Evolutionary conservation across 2,329 filamentous ascomycete species (phyloP), one percentile per base, ranked within the genome.

Genomic region (Colletotrichum cuscutae): DNA sequence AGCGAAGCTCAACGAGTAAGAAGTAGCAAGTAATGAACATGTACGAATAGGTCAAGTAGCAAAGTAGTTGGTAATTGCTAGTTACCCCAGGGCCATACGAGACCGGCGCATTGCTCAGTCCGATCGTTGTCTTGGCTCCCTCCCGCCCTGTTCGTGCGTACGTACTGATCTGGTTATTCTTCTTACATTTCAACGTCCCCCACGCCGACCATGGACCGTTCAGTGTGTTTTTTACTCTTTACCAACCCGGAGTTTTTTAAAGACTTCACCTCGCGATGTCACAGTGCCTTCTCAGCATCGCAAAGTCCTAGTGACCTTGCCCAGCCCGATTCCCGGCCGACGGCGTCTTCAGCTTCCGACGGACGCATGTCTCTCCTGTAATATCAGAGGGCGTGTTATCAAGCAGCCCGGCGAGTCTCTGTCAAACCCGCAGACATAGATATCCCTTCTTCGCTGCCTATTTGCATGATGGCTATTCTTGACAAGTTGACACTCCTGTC

Each of bases 261-360:
- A 49, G 19, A 22, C 42, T 49, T 49, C 42, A 49, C 6, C 8
- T 49, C 19, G 42, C 42, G 5, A 11, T 49, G 19, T 22, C 42
- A 19, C 42, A 49, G 5, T 9, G 19, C 8, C 19, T 8, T 49
- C 42, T 35, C 15, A 22, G 26, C 9, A 19, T 35, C 19, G n/a
- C 61, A 11, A 54, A 24, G 19, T 54, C 22, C 32, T 30, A 56
- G 30, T 24, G 13, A 30, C n/a, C 32, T 64, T 46, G 68, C 57
- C 65, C 69, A 68, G 42, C 53, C 54, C 28, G 42, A 57, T 28
- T 46, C 70, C 65, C 70, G 69, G 69, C 70, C 59, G 32, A 65
- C 60, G 70, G 46, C 54, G 42, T 49, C 59, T 49, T 46, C 59
- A 59, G 42, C 59, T 64, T 60, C 32, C 65, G 70, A 65, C 26